Conservation (phyloP, 2,329 filamentous ascomycete genomes). For the Akanthomyces uredinophilus region DNA sequence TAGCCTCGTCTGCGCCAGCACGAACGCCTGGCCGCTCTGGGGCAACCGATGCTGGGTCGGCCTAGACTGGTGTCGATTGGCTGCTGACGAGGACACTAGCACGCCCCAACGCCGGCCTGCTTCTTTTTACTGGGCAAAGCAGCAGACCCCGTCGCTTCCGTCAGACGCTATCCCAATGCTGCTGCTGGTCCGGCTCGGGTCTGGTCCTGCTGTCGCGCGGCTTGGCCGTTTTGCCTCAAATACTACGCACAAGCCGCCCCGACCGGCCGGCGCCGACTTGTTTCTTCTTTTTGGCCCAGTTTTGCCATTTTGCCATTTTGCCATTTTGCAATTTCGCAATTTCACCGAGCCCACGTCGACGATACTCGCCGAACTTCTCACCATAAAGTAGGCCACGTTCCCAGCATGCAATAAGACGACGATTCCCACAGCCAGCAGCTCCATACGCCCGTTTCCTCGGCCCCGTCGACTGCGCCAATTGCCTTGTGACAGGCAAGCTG, state of each 20-base stretch:
- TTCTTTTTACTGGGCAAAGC: not conserved
- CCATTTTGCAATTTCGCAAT: not conserved
- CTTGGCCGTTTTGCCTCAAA: constrained; percentile 8
- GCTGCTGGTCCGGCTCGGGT: not conserved
- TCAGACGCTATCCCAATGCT: not conserved
- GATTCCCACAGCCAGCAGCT: not conserved
- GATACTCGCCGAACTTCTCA: not conserved
- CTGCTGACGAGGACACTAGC: not conserved
- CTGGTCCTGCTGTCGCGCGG: not conserved
- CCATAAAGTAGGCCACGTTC: not conserved
- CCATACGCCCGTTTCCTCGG: constrained; percentile 3
- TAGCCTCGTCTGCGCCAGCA: constrained; percentile 1
- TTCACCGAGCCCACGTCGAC: not conserved
- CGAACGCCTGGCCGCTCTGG: not conserved
- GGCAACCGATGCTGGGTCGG: not conserved
- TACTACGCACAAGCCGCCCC: constrained; percentile 8
- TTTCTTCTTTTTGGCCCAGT: not conserved
- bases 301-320: not conserved
- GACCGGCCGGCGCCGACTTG: not conserved
- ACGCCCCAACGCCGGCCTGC: not conserved
- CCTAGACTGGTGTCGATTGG: not conserved
- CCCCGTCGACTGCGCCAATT: not conserved
- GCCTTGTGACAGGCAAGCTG: not conserved
- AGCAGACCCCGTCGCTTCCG: constrained; percentile 4
- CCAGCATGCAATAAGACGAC: constrained; percentile 2